Base-by-base conservation (phyloP, 2,329 filamentous ascomycete species). In the Neofusicoccum cordaticola region DNA sequence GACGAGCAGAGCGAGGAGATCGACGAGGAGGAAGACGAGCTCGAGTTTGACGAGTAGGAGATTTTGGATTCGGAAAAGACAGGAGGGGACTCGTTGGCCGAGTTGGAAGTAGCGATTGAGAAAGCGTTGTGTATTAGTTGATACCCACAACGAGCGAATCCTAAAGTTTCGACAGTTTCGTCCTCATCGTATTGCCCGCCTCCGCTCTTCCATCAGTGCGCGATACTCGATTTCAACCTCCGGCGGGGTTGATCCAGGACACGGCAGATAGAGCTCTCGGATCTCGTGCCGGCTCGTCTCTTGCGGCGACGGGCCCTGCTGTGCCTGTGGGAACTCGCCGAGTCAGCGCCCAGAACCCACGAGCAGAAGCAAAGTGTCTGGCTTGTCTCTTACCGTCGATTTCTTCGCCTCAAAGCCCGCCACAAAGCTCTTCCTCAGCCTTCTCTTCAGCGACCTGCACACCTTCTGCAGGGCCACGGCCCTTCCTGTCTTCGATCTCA, bases 21-120 rank as follows among this genome's bases (percentile, higher is more conserved):
- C 65, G 72, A 76, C 60, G 71, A 74, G 34, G 75, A 75, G 62
- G 74, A 73, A 11, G 74, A 74, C 27, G 64, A 67, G 41, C 48
- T 65, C 12, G 64, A 50, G 9, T 65, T 35, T 17, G 63, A 65
- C 0, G 37, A 60, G n/a, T 58, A 34, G 22, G 11, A 19, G 9
- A 37, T n/a, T 22, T 6, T 7, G 31, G 19, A 3, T 8, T 12
- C 27, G 17, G 3, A n/a, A 39, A 52, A 19, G 15, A 15, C 4
- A 34, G 19, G 22, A 22, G 22, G 2, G 22, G 22, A 1, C 22
- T 22, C 22, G 22, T 22, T 22, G 22, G 15, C 22, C 6, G 37
- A 52, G 17, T 6, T 5, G 34, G 3, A 37, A 12, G 11, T 6
- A 50, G 27, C 8, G 13, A 17, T 52, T 19, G 31, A 17, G 37